These are phyloP conservation scores for Penicillium ucsense DNA, from an alignment of 495 filamentous ascomycete species.

Conservation along the genomic window DNA sequence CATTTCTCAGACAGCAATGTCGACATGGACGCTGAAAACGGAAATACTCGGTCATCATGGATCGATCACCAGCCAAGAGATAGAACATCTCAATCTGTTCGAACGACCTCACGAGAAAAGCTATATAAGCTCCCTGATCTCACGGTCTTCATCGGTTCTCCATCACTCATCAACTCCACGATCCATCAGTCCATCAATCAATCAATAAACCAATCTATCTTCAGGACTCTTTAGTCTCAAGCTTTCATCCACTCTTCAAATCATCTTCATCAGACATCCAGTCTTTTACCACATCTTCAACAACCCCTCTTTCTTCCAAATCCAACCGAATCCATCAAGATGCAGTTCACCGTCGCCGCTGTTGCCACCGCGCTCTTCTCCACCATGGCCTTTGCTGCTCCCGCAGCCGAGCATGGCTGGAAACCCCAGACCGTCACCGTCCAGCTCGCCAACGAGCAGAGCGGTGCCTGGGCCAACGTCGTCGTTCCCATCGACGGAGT, in stretches of 20 bases:
- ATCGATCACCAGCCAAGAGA: too few relatives aligned
- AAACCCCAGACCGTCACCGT: constrained; percentile 5
- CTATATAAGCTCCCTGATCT: too few relatives aligned
- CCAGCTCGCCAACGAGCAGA: constrained; percentile 16
- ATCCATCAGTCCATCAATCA: too few relatives aligned
- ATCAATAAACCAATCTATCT: too few relatives aligned
- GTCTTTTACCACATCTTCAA: neutral
- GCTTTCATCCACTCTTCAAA: too few relatives aligned
- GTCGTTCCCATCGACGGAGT: constrained; percentile 13
- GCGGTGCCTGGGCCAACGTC: constrained; percentile 10
- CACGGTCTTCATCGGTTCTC: too few relatives aligned
- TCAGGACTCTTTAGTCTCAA: too few relatives aligned
- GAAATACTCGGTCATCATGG: too few relatives aligned
- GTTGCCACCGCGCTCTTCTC: constrained; percentile 9
- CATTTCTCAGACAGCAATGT: neutral
- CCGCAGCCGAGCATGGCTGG: constrained; percentile 4
- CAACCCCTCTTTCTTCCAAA: neutral
- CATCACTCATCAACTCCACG: too few relatives aligned
- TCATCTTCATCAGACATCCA: neutral
- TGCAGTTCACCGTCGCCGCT: constrained; percentile 12
- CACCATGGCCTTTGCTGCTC: constrained; percentile 4
- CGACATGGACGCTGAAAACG: neutral
- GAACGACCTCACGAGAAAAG: neutral
- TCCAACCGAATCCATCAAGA: neutral
- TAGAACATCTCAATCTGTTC: neutral